Evolutionary conservation across 2,329 filamentous ascomycete genomes (phyloP).

Genomic region (Dendrostoma leiphaemia): DNA sequence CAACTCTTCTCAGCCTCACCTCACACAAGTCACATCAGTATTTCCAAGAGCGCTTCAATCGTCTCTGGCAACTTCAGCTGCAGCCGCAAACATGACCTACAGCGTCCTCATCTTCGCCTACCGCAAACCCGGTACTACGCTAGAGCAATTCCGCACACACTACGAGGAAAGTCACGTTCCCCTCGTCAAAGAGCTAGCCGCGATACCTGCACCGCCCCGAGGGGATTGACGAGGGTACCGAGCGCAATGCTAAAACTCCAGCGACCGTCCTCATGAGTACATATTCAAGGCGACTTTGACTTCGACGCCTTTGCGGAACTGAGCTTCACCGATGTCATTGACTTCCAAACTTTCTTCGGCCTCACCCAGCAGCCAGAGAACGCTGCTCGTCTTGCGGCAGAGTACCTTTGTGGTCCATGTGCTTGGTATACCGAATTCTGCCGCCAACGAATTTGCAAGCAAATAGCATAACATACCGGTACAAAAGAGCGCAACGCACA

Average conservation of each 20-base stretch:
- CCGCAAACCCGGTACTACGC: conserved; percentile 22
- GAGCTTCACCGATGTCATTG: conserved; percentile 19
- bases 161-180: conserved; percentile 26
- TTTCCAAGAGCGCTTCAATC: no score
- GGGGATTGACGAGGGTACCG: background rate
- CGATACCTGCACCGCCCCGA: conserved; percentile 20
- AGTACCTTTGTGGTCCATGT: background rate
- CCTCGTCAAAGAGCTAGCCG: conserved; percentile 22
- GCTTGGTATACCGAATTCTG: background rate
- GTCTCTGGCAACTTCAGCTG: background rate
- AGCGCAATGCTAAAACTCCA: conserved; percentile 15
- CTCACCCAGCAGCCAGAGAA: conserved; percentile 21
- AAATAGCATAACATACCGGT: background rate
- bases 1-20: no score
- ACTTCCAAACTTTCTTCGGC: conserved; percentile 23
- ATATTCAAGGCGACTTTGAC: conserved; percentile 19
- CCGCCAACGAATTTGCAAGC: background rate
- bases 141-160: conserved; percentile 23
- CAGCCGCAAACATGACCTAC: conserved; percentile 4
- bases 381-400: conserved; percentile 20
- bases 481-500: background rate
- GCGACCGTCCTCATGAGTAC: conserved; percentile 20
- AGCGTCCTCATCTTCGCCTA: conserved; percentile 19
- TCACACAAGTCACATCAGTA: no score
- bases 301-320: conserved; percentile 24